These are phyloP conservation scores for Cerioporus squamosus DNA, from an alignment of 1,284 basidiomycete species.

Conservation along the genomic window DNA sequence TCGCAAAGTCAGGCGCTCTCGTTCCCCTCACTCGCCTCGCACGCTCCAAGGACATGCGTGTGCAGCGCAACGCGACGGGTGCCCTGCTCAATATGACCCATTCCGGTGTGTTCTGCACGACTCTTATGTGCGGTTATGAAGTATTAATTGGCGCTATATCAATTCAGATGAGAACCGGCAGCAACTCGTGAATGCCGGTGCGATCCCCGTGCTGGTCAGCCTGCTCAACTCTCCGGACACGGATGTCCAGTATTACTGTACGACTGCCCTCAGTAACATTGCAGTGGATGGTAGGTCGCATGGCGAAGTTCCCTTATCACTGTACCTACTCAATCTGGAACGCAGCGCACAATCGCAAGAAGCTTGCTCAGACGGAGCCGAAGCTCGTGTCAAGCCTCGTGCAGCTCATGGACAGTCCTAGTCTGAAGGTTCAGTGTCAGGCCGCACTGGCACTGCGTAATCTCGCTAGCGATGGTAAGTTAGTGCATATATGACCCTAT, in stretches of 20 bases:
- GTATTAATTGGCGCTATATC: constrained; percentile 4
- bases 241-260: constrained; percentile 99
- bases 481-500: not conserved
- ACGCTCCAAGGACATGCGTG: constrained; percentile 98
- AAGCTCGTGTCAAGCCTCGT: constrained; percentile 96
- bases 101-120: constrained; percentile 65
- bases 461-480: constrained; percentile 92
- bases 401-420: constrained; percentile 95
- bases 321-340: not conserved
- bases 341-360: constrained; percentile 88
- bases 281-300: constrained; percentile 83
- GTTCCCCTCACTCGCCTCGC: constrained; percentile 96
- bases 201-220: constrained; percentile 96
- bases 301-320: not conserved
- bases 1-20: constrained; percentile 97
- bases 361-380: constrained; percentile 93
- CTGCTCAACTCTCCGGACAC: constrained; percentile 97
- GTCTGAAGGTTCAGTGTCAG: constrained; percentile 99
- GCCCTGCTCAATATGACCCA: constrained; percentile 99
- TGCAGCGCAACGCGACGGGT: constrained; percentile 98
- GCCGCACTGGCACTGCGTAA: constrained; percentile 96
- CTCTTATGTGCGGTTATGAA: constrained; percentile 3
- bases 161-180: constrained; percentile 93
- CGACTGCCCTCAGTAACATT: constrained; percentile 98
- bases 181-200: constrained; percentile 98